These are phyloP conservation scores for Oryza longistaminata DNA, from an alignment of 176 grass and related monocot species.

Conservation along the genomic window DNA sequence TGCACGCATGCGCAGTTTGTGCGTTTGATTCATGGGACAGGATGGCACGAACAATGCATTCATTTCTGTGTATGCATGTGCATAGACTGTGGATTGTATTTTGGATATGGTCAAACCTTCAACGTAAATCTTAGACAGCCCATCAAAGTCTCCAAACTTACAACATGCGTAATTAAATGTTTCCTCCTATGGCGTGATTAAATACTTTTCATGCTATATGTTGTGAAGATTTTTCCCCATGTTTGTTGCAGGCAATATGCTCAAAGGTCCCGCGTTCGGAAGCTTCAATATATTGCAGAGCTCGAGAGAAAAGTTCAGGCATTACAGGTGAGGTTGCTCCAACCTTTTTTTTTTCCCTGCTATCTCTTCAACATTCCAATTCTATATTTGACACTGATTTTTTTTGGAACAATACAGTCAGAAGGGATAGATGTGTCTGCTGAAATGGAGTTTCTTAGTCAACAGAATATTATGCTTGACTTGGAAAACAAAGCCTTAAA, in stretches of 20 bases:
- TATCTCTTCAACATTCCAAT: constrained; percentile 2
- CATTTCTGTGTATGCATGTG: constrained; percentile 4
- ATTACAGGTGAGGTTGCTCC: constrained; percentile 60
- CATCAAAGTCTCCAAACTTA: background rate
- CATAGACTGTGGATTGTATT: background rate
- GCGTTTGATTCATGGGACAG: background rate
- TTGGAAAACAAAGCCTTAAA: constrained; percentile 96
- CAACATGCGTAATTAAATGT: background rate
- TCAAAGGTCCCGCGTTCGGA: constrained; percentile 86
- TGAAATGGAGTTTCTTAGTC: constrained; percentile 90
- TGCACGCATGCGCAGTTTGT: background rate
- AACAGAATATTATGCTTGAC: constrained; percentile 93
- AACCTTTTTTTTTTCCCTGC: background rate
- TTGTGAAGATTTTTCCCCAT: background rate
- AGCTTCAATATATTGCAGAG: constrained; percentile 98
- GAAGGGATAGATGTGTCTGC: constrained; percentile 82
- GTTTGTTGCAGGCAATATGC: constrained; percentile 78
- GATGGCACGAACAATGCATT: constrained; percentile 12
- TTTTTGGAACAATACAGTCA: constrained; percentile 50
- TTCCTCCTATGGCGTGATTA: background rate
- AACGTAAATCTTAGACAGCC: constrained; percentile 28
- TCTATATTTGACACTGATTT: constrained; percentile 20
- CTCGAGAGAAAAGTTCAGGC: constrained; percentile 86
- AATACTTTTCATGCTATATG: background rate
- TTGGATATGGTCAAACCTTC: background rate